phyloP scores from a whole-genome alignment of 345 rosid species.

The Camelina sativa region DNA sequence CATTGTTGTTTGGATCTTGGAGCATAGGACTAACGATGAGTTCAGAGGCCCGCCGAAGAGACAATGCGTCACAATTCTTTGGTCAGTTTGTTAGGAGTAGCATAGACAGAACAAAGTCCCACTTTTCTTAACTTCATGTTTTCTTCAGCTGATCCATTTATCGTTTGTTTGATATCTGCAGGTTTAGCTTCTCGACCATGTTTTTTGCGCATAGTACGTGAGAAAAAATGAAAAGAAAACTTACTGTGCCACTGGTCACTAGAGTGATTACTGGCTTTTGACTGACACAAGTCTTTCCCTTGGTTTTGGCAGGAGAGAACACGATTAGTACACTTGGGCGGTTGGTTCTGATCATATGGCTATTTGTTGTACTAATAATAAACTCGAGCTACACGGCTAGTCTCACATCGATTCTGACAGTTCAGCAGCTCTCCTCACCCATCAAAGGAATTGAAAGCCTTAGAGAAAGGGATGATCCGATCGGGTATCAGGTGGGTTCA shows the following conservation, averaged over 20 bases:
- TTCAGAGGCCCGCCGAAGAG: slow-evolving; percentile 88
- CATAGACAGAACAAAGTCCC: neutral
- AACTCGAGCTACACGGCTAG: slow-evolving; percentile 98
- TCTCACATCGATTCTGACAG: slow-evolving; percentile 91
- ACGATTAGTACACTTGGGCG: slow-evolving; percentile 87
- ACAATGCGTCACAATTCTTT: slow-evolving; percentile 79
- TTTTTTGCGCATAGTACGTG: slow-evolving; percentile 92
- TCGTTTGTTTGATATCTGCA: slow-evolving; percentile 55
- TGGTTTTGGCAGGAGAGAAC: slow-evolving; percentile 72
- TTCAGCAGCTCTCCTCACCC: slow-evolving; percentile 83
- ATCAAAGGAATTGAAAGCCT: slow-evolving; percentile 82
- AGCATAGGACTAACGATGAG: slow-evolving; percentile 89
- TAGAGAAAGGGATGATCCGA: slow-evolving; percentile 60
- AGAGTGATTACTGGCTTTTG: slow-evolving; percentile 24
- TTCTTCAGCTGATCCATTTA: slow-evolving; percentile 36
- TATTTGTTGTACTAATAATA: slow-evolving; percentile 86
- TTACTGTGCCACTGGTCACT: neutral
- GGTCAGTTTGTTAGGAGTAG: slow-evolving; percentile 53
- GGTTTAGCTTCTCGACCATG: slow-evolving; percentile 97
- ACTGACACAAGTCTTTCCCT: slow-evolving; percentile 31
- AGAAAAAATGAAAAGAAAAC: slow-evolving; percentile 19
- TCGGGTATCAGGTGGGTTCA: slow-evolving; percentile 91
- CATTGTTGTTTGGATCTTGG: slow-evolving; percentile 88
- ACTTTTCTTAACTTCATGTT: slow-evolving; percentile 12
- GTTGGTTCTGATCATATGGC: slow-evolving; percentile 84